These are phyloP conservation scores for Tulasnella sp. DNA, from an alignment of 768 basidiomycete species.

Conservation along the genomic window DNA sequence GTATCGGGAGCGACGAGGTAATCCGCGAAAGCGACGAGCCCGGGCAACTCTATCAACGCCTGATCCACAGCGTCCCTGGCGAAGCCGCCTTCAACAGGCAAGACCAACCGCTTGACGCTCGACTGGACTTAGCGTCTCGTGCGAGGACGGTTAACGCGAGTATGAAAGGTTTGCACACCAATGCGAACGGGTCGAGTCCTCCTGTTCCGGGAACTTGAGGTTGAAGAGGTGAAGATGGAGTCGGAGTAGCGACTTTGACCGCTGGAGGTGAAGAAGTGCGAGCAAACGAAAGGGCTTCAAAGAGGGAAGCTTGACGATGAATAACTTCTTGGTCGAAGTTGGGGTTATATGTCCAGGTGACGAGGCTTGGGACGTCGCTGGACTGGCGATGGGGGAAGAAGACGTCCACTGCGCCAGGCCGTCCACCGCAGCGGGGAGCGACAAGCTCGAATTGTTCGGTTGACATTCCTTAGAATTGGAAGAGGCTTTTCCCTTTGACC, in stretches of 20 bases:
- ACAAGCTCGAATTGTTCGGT: constrained; percentile 24
- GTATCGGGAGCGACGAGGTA: constrained; percentile 30
- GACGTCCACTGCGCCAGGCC: neutral
- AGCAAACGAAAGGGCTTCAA: neutral
- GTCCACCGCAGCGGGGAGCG: neutral
- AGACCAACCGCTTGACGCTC: constrained; percentile 56
- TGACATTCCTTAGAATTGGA: neutral
- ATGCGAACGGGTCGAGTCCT: neutral
- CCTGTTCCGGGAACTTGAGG: neutral
- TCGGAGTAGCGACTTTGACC: constrained; percentile 28
- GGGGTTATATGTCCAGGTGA: constrained; percentile 18
- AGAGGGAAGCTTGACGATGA: constrained; percentile 36
- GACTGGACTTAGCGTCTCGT: constrained; percentile 60
- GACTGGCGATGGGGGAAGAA: neutral
- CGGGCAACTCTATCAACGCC: constrained; percentile 61
- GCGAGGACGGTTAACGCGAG: constrained; percentile 57
- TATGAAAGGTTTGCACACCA: constrained; percentile 37
- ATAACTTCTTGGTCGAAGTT: constrained; percentile 26
- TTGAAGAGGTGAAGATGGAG: neutral
- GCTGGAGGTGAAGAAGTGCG: constrained; percentile 27
- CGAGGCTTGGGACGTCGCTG: neutral
- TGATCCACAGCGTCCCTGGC: constrained; percentile 82
- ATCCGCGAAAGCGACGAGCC: constrained; percentile 56
- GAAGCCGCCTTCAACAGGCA: constrained; percentile 49
- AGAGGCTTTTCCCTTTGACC: neutral